A percentile compares a stretch with the other conserved stretches of the same genome.
Conservation (phyloP, 1,284 basidiomycete species). For the Sutorius eximius region DNA sequence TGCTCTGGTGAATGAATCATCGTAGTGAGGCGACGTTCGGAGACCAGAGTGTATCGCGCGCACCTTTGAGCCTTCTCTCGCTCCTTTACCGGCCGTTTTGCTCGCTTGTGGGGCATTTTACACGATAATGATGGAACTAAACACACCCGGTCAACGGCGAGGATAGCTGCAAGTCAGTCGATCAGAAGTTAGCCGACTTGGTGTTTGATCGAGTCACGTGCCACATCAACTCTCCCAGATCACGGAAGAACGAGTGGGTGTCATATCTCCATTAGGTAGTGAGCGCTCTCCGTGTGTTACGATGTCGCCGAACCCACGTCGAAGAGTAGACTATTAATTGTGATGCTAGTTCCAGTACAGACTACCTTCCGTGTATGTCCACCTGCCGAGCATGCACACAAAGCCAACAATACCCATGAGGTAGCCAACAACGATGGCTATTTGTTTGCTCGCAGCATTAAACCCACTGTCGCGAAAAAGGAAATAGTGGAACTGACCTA, state of each 20-base stretch:
- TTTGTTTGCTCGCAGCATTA: conserved; percentile 5
- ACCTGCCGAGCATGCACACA: conserved; percentile 22
- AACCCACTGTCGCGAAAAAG: conserved; percentile 6
- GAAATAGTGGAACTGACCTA: conserved; percentile 32
- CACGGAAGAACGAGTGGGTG: not conserved
- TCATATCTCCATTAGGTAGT: conserved; percentile 7
- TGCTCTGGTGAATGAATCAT: conserved; percentile 39
- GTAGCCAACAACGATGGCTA: conserved; percentile 50
- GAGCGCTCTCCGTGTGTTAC: not conserved
- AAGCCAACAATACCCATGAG: conserved; percentile 51
- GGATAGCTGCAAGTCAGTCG: not conserved
- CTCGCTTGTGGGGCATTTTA: conserved; percentile 65
- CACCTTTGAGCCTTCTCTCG: conserved; percentile 42
- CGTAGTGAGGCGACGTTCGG: not conserved
- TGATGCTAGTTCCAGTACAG: conserved; percentile 38
- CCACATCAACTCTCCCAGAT: not conserved
- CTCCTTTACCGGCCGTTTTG: conserved; percentile 51
- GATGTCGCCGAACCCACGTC: conserved; percentile 15
- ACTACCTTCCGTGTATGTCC: conserved; percentile 38
- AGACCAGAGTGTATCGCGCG: conserved; percentile 9
- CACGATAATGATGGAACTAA: conserved; percentile 22
- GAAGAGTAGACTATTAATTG: not conserved
- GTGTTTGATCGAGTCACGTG: conserved; percentile 20
- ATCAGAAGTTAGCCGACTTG: not conserved
- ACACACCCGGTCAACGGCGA: not conserved